A percentile compares a stretch with the other conserved stretches of the same genome.
These are phyloP conservation scores for Atractiella rhizophila DNA, from an alignment of 768 basidiomycete species.

Conservation along the genomic window DNA sequence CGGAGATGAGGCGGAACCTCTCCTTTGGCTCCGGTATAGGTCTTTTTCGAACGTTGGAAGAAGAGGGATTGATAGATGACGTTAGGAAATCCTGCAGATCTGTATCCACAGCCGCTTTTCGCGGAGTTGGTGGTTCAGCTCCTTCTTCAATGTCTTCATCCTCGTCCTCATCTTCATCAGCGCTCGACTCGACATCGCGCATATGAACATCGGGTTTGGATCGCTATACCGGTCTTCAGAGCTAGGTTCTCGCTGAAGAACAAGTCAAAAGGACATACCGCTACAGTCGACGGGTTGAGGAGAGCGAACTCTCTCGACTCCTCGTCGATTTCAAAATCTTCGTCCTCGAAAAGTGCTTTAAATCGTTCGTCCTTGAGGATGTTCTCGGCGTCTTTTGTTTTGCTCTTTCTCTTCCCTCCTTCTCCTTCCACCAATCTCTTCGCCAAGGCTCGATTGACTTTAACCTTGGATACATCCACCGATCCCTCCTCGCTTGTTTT, in stretches of 20 bases:
- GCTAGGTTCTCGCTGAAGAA: background rate
- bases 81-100: background rate
- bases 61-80: background rate
- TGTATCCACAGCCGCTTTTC: conserved; percentile 2
- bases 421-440: conserved; percentile 40
- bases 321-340: conserved; percentile 79
- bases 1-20: conserved; percentile 1
- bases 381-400: conserved; percentile 13
- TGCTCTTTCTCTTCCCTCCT: conserved; percentile 19
- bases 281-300: conserved; percentile 64
- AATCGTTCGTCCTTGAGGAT: conserved; percentile 72
- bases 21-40: background rate
- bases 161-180: conserved; percentile 4
- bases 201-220: background rate
- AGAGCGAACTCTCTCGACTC: conserved; percentile 63
- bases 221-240: background rate
- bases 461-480: conserved; percentile 24
- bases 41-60: background rate
- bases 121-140: conserved; percentile 5
- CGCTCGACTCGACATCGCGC: conserved; percentile 2
- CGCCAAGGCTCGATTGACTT: conserved; percentile 65
- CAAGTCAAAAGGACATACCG: conserved; percentile 23
- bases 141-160: conserved; percentile 1
- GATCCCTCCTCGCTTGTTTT: conserved; percentile 1
- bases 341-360: conserved; percentile 65